phyloP scores from a whole-genome alignment of 805 yeast genomes.

The Vanderwaltozyma tropicalis region DNA sequence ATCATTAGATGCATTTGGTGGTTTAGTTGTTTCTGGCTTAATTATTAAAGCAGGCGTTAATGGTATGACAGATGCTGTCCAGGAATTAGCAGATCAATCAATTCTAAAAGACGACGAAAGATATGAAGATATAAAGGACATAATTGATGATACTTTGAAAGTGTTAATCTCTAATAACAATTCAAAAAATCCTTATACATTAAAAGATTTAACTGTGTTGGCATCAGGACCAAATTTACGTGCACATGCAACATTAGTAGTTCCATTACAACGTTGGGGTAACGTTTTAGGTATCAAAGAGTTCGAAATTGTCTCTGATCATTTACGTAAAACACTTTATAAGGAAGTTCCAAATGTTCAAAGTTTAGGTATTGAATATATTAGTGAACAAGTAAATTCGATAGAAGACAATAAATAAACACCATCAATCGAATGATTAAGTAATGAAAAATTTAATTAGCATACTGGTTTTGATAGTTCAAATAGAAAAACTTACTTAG shows the following conservation, averaged over 20 bases:
- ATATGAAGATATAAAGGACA: slow-evolving; percentile 32
- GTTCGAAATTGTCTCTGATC: slow-evolving; percentile 30
- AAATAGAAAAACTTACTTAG: no score
- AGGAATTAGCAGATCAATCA: slow-evolving; percentile 69
- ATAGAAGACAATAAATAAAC: no score
- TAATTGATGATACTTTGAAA: slow-evolving; percentile 25
- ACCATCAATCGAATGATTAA: no score
- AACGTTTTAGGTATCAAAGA: slow-evolving; percentile 30
- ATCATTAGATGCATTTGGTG: slow-evolving; percentile 88
- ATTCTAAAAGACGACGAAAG: slow-evolving; percentile 39
- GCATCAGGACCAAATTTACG: slow-evolving; percentile 46
- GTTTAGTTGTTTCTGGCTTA: slow-evolving; percentile 67
- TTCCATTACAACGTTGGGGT: slow-evolving; percentile 32
- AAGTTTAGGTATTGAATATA: slow-evolving; percentile 31
- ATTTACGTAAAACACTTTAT: slow-evolving; percentile 25
- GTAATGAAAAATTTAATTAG: no score
- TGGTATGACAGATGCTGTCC: slow-evolving; percentile 55
- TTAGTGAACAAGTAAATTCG: no score
- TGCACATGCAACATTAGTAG: slow-evolving; percentile 25
- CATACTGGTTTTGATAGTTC: no score
- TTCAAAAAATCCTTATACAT: slow-evolving; percentile 23
- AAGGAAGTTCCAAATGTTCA: slow-evolving; percentile 34
- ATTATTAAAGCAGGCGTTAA: slow-evolving; percentile 74
- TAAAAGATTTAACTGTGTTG: slow-evolving; percentile 36
- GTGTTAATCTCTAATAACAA: slow-evolving; percentile 28